These are phyloP conservation scores for Cyclaneusma minus DNA, from an alignment of 2,329 filamentous ascomycete species.

Conservation along the genomic window DNA sequence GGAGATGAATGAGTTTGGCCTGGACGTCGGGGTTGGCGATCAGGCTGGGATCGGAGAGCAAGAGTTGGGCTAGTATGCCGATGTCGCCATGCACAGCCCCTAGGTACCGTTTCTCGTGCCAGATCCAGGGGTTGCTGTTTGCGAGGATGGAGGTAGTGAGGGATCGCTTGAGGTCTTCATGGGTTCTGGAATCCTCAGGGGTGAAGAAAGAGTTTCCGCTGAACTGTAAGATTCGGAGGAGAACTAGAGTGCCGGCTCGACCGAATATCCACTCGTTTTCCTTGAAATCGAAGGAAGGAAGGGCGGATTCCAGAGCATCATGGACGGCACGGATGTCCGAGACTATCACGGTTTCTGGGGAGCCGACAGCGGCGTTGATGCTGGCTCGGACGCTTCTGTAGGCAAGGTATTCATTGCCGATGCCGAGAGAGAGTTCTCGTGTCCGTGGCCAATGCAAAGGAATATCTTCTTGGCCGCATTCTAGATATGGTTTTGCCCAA, in stretches of 20 bases:
- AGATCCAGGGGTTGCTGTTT: conserved; percentile 37
- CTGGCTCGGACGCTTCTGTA: conserved; percentile 5
- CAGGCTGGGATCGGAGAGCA: conserved; percentile 26
- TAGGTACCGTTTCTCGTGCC: conserved; percentile 44
- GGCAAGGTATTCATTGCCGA: conserved; percentile 6
- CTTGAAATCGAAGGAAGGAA: conserved; percentile 1
- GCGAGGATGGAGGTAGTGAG: conserved; percentile 21
- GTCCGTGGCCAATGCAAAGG: too few species aligned
- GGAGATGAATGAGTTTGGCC: conserved; percentile 33
- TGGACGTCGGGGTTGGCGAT: conserved; percentile 38
- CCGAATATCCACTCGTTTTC: conserved; percentile 27
- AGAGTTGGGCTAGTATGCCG: conserved; percentile 54
- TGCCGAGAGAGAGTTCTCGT: too few species aligned
- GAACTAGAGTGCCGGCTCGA: conserved; percentile 50
- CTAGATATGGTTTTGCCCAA: too few species aligned
- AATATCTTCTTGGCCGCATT: too few species aligned
- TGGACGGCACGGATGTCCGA: too few species aligned
- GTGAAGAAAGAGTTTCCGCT: too few species aligned
- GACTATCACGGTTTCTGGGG: conserved; percentile 3
- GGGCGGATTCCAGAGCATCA: conserved; percentile 17
- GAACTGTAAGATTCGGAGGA: conserved; percentile 40
- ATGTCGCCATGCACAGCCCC: conserved; percentile 54
- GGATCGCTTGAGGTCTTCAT: too few species aligned
- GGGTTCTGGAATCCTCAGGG: too few species aligned
- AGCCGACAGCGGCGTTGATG: conserved; percentile 2